phyloP scores from a whole-genome alignment of 805 yeast genomes.

The Barnettozyma siamensis region DNA sequence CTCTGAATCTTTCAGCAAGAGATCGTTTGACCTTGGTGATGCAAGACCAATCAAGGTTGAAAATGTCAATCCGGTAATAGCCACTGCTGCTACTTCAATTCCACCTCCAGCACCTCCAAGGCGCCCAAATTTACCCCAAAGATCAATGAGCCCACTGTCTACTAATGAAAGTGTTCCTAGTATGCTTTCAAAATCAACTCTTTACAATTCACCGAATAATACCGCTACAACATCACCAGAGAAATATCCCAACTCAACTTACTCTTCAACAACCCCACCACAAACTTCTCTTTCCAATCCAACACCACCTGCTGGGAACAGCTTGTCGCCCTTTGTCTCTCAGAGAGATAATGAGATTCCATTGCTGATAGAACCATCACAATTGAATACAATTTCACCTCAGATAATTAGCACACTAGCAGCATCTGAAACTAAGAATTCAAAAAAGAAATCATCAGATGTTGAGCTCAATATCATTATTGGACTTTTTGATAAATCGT shows the following conservation, averaged over 20 bases:
- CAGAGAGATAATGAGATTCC: constrained; percentile 20
- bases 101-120: constrained; percentile 3
- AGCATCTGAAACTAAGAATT: constrained; percentile 26
- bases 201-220: not conserved
- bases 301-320: not conserved
- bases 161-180: not conserved
- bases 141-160: not conserved
- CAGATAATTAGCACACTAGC: constrained; percentile 45
- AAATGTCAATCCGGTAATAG: no score
- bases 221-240: constrained; percentile 4
- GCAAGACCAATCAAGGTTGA: no score
- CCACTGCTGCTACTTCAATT: not conserved
- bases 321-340: constrained; percentile 1
- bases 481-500: constrained; percentile 54
- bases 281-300: not conserved
- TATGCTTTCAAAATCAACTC: not conserved
- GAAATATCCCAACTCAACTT: constrained; percentile 6
- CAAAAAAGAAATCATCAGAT: constrained; percentile 39
- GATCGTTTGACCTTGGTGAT: no score
- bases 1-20: not conserved
- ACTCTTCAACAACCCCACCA: constrained; percentile 1
- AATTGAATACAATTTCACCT: constrained; percentile 45
- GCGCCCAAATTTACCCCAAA: not conserved
- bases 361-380: constrained; percentile 54
- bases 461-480: constrained; percentile 46